These are phyloP conservation scores for Rutidosis leptorrhynchoides DNA, from an alignment of 129 eudicot species.

Conservation along the genomic window DNA sequence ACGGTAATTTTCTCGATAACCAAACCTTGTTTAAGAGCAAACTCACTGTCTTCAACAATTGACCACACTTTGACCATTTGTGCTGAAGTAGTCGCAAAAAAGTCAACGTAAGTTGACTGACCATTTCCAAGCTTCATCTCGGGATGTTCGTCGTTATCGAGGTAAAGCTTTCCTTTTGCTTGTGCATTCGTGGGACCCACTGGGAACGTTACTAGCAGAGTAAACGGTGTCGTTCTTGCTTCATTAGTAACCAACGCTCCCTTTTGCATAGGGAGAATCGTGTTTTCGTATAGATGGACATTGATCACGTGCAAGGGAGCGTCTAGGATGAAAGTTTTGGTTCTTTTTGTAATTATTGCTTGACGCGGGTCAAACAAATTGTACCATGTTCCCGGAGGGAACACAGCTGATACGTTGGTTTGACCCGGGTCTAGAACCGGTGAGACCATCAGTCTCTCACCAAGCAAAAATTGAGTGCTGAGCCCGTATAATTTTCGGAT, in stretches of 20 bases:
- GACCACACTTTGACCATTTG: constrained; percentile 76
- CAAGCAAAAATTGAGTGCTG: constrained; percentile 85
- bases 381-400: constrained; percentile 90
- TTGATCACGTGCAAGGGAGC: constrained; percentile 85
- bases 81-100: constrained; percentile 48
- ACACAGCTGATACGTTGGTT: constrained; percentile 58
- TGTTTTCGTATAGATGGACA: constrained; percentile 74
- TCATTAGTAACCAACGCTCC: constrained; percentile 83
- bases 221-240: constrained; percentile 82
- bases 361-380: constrained; percentile 65
- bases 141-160: constrained; percentile 85
- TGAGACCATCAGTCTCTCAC: constrained; percentile 81
- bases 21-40: constrained; percentile 74
- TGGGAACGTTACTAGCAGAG: constrained; percentile 74
- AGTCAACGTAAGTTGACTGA: constrained; percentile 60
- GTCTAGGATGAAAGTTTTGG: constrained; percentile 43
- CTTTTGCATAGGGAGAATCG: constrained; percentile 85
- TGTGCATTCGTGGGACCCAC: constrained; percentile 49
- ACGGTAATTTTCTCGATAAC: constrained; percentile 58
- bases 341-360: constrained; percentile 44
- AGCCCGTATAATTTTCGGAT: constrained; percentile 52
- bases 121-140: constrained; percentile 87
- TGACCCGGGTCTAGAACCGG: constrained; percentile 76
- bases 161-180: constrained; percentile 69
- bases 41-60: constrained; percentile 68